Evolutionary conservation across 1,284 basidiomycete genomes (phyloP).

Genomic region (Microbotryum scabiosae): DNA sequence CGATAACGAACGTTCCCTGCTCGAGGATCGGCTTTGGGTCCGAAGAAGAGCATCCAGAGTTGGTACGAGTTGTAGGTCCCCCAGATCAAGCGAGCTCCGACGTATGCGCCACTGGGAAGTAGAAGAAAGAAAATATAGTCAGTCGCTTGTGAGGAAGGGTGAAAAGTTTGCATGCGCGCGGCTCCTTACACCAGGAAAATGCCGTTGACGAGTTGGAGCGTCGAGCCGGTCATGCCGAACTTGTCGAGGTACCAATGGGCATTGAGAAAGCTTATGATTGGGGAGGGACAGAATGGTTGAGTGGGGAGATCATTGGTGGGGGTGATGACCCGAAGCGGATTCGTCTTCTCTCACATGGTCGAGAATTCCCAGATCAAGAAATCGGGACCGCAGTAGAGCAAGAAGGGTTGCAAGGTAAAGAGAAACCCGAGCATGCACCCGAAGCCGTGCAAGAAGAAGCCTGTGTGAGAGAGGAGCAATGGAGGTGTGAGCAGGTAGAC

Average conservation of each 20-base stretch:
- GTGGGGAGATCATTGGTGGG: not conserved
- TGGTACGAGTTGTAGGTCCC: constrained; percentile 38
- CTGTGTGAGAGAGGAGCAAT: constrained; percentile 32
- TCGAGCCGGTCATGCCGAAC: constrained; percentile 37
- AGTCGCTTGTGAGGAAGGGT: not conserved
- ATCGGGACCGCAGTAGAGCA: constrained; percentile 40
- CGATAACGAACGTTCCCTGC: not conserved
- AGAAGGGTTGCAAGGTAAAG: constrained; percentile 37
- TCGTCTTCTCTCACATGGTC: too few relatives aligned
- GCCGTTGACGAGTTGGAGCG: constrained; percentile 37
- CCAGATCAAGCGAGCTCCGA: constrained; percentile 37
- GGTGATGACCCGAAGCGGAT: too few relatives aligned
- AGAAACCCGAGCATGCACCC: constrained; percentile 37
- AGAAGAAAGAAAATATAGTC: too few relatives aligned
- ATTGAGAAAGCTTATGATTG: constrained; percentile 37
- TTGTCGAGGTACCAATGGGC: constrained; percentile 42
- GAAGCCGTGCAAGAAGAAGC: constrained; percentile 40
- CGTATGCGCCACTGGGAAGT: constrained; percentile 29
- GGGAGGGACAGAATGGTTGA: not conserved
- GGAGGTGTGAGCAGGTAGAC: not conserved
- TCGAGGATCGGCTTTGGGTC: constrained; percentile 7
- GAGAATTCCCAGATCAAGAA: constrained; percentile 35
- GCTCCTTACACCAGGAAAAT: constrained; percentile 20
- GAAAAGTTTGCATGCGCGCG: not conserved
- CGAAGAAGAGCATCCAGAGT: constrained; percentile 21